Conservation (phyloP, 495 filamentous ascomycete genomes). For the Tetracladium marchalianum region DNA sequence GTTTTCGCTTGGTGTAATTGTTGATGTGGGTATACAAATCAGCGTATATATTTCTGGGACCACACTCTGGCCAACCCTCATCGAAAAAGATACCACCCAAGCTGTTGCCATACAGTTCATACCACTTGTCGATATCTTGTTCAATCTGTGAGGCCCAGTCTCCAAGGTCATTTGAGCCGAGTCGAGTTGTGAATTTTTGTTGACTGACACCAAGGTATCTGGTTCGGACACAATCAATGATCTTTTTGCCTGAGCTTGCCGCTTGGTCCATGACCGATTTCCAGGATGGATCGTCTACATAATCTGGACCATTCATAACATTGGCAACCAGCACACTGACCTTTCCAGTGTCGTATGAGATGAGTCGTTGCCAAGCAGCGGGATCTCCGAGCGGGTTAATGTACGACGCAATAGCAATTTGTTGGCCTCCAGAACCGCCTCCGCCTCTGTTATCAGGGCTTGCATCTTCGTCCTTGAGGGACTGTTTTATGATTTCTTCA, state of each 20-base stretch:
- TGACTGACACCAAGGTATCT: constrained; percentile 2
- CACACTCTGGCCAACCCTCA: constrained; percentile 5
- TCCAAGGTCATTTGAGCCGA: constrained; percentile 1
- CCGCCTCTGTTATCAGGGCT: no score
- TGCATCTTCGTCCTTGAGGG: no score
- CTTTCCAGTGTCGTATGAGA: background rate
- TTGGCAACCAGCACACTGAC: constrained; percentile 3
- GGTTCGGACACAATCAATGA: constrained; percentile 2
- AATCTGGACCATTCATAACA: constrained; percentile 1
- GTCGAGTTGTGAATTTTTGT: constrained; percentile 1
- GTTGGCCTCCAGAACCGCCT: background rate
- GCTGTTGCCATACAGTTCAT: background rate
- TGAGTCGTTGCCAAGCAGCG: background rate
- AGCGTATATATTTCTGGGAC: background rate
- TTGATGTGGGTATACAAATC: constrained; percentile 1
- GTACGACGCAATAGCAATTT: constrained; percentile 1
- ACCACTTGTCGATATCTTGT: constrained; percentile 7
- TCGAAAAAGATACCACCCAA: constrained; percentile 6
- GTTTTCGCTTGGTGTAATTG: background rate
- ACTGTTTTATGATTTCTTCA: no score
- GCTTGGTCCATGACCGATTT: background rate
- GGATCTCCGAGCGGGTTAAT: constrained; percentile 4
- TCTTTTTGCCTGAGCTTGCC: background rate
- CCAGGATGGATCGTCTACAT: background rate
- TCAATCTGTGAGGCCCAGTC: constrained; percentile 4